phyloP scores from a whole-genome alignment of 1,284 basidiomycete species.

The Leccinum ponderosum region DNA sequence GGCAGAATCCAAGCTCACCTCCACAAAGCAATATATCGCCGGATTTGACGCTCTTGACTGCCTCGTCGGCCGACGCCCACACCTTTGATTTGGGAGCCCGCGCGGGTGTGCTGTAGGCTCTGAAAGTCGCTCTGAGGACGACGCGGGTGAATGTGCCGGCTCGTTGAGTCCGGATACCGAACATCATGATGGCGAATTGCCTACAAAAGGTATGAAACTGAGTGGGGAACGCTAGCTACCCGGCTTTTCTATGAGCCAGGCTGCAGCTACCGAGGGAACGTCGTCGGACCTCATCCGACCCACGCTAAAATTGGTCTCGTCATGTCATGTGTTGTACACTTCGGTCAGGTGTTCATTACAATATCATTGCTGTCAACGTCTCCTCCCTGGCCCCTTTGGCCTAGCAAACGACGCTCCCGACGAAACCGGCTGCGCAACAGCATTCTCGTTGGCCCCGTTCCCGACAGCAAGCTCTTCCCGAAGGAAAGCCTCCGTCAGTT shows the following conservation, averaged over 20 bases:
- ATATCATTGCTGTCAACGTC: slow-evolving; percentile 27
- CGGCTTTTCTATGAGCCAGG: slow-evolving; percentile 9
- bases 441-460: slow-evolving; percentile 9
- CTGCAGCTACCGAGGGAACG: background rate
- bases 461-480: slow-evolving; percentile 52
- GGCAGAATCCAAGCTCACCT: slow-evolving; percentile 48
- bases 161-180: slow-evolving; percentile 17
- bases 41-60: slow-evolving; percentile 79
- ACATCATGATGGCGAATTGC: slow-evolving; percentile 24
- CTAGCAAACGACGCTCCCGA: slow-evolving; percentile 55
- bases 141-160: slow-evolving; percentile 15
- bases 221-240: background rate
- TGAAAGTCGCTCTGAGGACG: slow-evolving; percentile 8
- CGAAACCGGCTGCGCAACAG: slow-evolving; percentile 9
- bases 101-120: slow-evolving; percentile 25
- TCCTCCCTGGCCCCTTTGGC: slow-evolving; percentile 58
- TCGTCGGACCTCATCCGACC: slow-evolving; percentile 19
- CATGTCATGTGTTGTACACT: background rate
- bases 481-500: slow-evolving; percentile 67
- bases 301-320: background rate
- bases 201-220: background rate
- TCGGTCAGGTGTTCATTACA: background rate
- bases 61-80: slow-evolving; percentile 78
- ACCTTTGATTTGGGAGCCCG: slow-evolving; percentile 62
- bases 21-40: slow-evolving; percentile 80